Base-by-base conservation (phyloP, 1,284 basidiomycete species). In the Cryptococcus deneoformans region DNA sequence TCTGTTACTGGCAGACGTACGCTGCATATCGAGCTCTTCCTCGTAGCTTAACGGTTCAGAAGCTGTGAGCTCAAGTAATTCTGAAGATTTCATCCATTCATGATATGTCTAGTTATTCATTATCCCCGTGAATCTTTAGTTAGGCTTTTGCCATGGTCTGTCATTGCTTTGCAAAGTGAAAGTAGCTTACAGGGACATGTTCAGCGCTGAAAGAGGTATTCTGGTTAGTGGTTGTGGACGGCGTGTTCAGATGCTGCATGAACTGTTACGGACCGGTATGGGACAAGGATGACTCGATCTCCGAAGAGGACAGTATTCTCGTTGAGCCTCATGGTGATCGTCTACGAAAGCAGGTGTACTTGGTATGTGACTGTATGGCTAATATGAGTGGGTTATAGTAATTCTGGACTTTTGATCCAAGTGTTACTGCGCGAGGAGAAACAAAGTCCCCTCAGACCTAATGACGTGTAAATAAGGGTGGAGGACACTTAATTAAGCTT, bases 21-120 rank as follows among this genome's bases (percentile, higher is more conserved):
- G 80, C 75, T 97, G 93, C 93, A 98, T 97, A 20, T 88, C 87
- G 63, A 88, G 87, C 70, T 97, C 95, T 70, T 95, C 85, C 53
- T 89, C 86, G 9, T 93, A 78, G 0, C 82, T 84, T 42, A 98
- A 81, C 6, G 87, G 86, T 68, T 96, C 92, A 55, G 89, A 92
- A 1, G 93, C 92, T 0, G 92, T 98, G 38, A 88, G 80, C 61
- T 86, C 82, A 51, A 87, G 83, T 51, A 98, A 79, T 61, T 86
- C 84, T 12, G 84, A 82, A 72, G 85, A 84, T 49, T 84, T 80
- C 94, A 98, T 96, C 94, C 94, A 98, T 67, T 84, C 82, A 72
- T 96, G 87, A 69, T 97, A 97, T 69, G 78, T 87, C 90, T 93
- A 38, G 20, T 24, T n/a, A 44, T 8, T 5, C 14, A 47, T 47